Percentiles rank a stretch among this genome's conserved stretches.
phyloP scores from a whole-genome alignment of 1,284 basidiomycete species.

The Sanguinoderma infundibulare region DNA sequence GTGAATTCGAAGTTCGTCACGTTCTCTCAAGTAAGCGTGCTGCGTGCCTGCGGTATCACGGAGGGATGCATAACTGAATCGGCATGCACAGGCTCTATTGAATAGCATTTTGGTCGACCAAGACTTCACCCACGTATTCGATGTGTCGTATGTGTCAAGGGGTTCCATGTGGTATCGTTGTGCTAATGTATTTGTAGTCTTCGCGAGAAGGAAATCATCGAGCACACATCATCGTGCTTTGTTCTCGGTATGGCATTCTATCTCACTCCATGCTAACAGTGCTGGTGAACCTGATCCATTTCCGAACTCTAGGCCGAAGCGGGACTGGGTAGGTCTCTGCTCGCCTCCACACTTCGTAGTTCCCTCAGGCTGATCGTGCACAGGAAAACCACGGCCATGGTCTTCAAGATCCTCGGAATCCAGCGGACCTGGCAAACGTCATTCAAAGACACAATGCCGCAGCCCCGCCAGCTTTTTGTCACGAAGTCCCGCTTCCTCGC shows the following conservation, averaged over 20 bases:
- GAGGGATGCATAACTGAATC: conserved; percentile 50
- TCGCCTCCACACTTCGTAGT: conserved; percentile 6
- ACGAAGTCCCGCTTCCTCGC: conserved; percentile 72
- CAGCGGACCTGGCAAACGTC: conserved; percentile 52
- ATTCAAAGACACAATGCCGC: conserved; percentile 28
- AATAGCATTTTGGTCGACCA: conserved; percentile 50
- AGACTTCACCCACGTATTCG: conserved; percentile 54
- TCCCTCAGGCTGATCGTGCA: background rate
- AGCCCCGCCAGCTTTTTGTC: conserved; percentile 70
- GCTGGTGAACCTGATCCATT: no score
- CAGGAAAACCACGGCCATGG: conserved; percentile 77
- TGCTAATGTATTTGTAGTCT: conserved; percentile 43
- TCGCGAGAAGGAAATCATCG: conserved; percentile 63
- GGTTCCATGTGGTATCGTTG: background rate
- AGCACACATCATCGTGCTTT: conserved; percentile 64
- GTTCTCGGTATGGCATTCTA: conserved; percentile 52
- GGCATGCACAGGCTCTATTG: background rate
- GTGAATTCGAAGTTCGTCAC: conserved; percentile 68
- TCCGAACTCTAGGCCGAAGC: conserved; percentile 45
- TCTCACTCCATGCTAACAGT: background rate
- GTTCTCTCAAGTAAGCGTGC: conserved; percentile 55
- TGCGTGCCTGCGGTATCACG: conserved; percentile 35
- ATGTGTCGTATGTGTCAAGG: conserved; percentile 53
- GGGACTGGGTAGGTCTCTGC: conserved; percentile 65
- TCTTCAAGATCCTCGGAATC: conserved; percentile 74